Percentiles rank a stretch among this genome's conserved stretches.
Conservation (phyloP, 345 rosid species). For the Salix suchowensis region DNA sequence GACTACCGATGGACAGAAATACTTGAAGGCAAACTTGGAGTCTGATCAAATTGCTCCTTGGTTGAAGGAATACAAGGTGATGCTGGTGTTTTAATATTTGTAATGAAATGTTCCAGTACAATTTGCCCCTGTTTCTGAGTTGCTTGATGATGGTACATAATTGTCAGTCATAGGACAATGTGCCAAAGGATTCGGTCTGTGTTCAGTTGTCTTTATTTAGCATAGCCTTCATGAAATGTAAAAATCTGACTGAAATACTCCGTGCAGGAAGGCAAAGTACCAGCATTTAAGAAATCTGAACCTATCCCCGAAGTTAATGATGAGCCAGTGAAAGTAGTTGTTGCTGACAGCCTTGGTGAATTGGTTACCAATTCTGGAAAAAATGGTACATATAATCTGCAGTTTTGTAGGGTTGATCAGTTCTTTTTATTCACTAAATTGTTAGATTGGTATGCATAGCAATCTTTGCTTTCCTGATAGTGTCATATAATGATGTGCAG, state of each 20-base stretch:
- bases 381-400: constrained; percentile 46
- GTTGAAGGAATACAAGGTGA: constrained; percentile 83
- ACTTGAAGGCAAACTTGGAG: constrained; percentile 63
- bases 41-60: constrained; percentile 69
- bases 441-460: neutral
- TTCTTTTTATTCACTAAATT: neutral
- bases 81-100: neutral
- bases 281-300: constrained; percentile 63
- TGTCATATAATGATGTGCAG: neutral
- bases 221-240: neutral
- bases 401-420: neutral
- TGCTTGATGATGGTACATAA: neutral
- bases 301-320: constrained; percentile 80
- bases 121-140: neutral
- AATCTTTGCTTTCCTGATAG: neutral
- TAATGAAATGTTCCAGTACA: neutral
- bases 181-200: neutral
- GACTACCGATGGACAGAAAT: constrained; percentile 65
- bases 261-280: constrained; percentile 80
- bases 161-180: neutral
- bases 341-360: constrained; percentile 80
- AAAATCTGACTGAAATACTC: neutral
- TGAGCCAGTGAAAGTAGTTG: constrained; percentile 88
- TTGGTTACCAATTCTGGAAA: constrained; percentile 74
- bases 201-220: neutral